These are phyloP conservation scores for Pseudozyma hubeiensis DNA, from an alignment of 1,284 basidiomycete genomes.

Conservation along the genomic window DNA sequence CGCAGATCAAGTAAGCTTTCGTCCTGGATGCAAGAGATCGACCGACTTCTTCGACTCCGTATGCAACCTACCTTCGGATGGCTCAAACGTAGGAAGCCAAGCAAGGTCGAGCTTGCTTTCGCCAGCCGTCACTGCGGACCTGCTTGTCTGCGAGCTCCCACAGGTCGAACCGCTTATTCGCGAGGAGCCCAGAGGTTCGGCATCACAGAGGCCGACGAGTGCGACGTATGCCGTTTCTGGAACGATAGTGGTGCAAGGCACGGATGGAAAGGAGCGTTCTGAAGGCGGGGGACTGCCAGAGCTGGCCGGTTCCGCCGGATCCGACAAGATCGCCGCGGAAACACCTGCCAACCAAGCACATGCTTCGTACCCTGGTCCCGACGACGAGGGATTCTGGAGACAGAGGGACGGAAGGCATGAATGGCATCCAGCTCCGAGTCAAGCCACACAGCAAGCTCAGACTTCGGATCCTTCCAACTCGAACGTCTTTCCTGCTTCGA, in stretches of 20 bases:
- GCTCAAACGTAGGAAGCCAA: not conserved
- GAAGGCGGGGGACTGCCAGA: conserved; percentile 8
- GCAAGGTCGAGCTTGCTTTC: not conserved
- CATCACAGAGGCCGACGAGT: not conserved
- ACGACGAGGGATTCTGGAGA: conserved; percentile 48
- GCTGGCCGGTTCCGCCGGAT: conserved; percentile 3
- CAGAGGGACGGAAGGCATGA: conserved; percentile 44
- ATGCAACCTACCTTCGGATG: conserved; percentile 15
- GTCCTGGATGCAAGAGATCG: conserved; percentile 40
- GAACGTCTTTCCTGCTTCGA: not conserved
- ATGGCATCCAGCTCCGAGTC: conserved; percentile 31
- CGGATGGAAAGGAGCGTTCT: not conserved
- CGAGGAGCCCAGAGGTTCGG: conserved; percentile 1
- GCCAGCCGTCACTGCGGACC: conserved; percentile 26
- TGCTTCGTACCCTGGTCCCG: conserved; percentile 31
- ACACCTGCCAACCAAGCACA: not conserved
- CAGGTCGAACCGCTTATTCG: conserved; percentile 37
- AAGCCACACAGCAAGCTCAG: not conserved
- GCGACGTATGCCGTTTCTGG: conserved; percentile 42
- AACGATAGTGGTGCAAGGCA: conserved; percentile 25
- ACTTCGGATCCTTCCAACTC: not conserved
- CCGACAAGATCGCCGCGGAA: not conserved
- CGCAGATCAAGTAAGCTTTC: conserved; percentile 9
- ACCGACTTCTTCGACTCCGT: conserved; percentile 48
- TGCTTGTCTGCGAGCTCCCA: conserved; percentile 44